phyloP scores from a whole-genome alignment of 2,329 filamentous ascomycete species.

The Albophoma yamanashiensis region DNA sequence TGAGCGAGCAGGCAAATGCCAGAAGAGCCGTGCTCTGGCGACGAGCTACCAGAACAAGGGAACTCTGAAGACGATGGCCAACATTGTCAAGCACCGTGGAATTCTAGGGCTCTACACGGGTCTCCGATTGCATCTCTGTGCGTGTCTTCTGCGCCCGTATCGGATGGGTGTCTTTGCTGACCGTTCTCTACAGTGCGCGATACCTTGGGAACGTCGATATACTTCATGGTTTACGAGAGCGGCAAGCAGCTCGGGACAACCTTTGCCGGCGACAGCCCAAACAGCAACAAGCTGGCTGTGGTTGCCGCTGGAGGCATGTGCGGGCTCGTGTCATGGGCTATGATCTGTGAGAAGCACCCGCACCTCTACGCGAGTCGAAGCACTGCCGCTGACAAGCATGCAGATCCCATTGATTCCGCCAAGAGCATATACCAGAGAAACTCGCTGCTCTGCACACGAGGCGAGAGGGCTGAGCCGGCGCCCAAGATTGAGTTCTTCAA shows the following conservation, averaged over 20 bases:
- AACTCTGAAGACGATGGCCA: constrained; percentile 64
- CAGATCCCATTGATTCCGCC: constrained; percentile 66
- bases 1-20: constrained; percentile 20
- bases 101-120: constrained; percentile 68
- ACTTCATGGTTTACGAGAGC: constrained; percentile 85
- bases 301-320: constrained; percentile 70
- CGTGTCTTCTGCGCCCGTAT: constrained; percentile 19
- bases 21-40: constrained; percentile 47
- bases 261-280: constrained; percentile 56
- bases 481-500: constrained; percentile 73
- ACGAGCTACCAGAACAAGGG: constrained; percentile 69
- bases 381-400: constrained; percentile 1
- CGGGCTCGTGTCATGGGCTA: constrained; percentile 73
- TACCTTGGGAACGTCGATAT: constrained; percentile 73
- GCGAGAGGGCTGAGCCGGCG: constrained; percentile 50
- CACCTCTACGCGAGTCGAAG: not conserved
- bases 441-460: constrained; percentile 57
- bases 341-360: constrained; percentile 47
- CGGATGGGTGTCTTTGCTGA: constrained; percentile 3
- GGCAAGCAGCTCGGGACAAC: constrained; percentile 73
- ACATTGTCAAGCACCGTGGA: constrained; percentile 67
- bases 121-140: constrained; percentile 67
- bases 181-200: constrained; percentile 51
- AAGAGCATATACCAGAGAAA: constrained; percentile 83
- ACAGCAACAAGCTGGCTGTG: constrained; percentile 72